Conservation (phyloP, 208 protist species). For the Trichomonas vaginalis region DNA sequence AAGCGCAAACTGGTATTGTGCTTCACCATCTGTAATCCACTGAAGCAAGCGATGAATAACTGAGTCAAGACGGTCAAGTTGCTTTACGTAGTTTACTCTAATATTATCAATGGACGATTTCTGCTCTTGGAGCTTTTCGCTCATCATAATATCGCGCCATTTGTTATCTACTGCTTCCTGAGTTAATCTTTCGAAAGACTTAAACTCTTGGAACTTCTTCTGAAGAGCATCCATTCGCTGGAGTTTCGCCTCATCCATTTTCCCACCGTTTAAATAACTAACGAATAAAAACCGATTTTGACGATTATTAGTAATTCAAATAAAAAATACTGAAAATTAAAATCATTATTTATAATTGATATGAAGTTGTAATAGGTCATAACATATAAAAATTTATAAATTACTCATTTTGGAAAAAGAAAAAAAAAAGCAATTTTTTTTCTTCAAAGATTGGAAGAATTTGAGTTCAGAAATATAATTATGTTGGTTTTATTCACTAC, state of each 20-base stretch:
- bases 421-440: no score
- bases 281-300: no score
- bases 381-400: no score
- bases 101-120: not conserved
- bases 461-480: no score
- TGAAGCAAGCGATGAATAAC: not conserved
- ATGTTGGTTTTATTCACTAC: no score
- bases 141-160: not conserved
- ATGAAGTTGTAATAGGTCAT: no score
- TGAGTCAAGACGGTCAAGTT: not conserved
- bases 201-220: not conserved
- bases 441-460: no score
- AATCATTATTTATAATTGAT: no score
- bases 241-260: not conserved
- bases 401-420: no score
- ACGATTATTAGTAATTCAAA: no score
- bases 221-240: not conserved
- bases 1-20: constrained; percentile 12
- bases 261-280: no score
- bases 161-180: not conserved
- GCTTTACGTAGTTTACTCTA: not conserved
- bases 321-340: no score
- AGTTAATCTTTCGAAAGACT: not conserved
- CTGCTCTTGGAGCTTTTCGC: not conserved
- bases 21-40: not conserved